Conservation (phyloP, 2,329 filamentous ascomycete genomes). For the Ambrosiella beaveri region DNA sequence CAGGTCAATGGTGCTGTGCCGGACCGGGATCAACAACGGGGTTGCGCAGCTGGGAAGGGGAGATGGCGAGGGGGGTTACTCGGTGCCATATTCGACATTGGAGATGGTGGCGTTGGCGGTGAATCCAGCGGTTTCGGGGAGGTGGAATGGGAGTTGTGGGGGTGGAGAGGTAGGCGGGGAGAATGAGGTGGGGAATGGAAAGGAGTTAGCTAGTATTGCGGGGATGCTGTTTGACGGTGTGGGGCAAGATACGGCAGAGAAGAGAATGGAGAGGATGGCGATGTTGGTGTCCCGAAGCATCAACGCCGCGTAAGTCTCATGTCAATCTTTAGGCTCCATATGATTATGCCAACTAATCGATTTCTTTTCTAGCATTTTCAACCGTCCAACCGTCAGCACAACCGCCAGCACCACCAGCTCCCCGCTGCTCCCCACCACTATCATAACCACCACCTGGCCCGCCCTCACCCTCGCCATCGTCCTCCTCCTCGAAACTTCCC, state of each 20-base stretch:
- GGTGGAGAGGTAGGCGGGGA: constrained; percentile 1
- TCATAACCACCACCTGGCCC: constrained; percentile 16
- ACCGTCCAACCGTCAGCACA: neutral
- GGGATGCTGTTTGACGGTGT: neutral
- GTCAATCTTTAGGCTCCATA: neutral
- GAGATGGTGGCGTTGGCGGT: constrained; percentile 12
- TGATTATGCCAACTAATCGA: neutral
- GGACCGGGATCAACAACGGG: constrained; percentile 1
- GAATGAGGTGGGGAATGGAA: neutral
- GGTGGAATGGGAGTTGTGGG: neutral
- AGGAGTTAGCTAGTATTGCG: neutral
- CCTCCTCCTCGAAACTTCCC: constrained; percentile 14
- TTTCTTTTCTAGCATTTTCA: neutral
- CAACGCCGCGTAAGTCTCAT: neutral
- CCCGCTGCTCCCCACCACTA: constrained; percentile 13
- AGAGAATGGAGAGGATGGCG: neutral
- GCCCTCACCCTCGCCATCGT: constrained; percentile 17
- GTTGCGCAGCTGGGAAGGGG: neutral
- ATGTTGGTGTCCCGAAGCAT: neutral
- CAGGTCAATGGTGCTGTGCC: constrained; percentile 7
- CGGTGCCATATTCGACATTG: constrained; percentile 5
- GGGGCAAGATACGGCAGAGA: neutral
- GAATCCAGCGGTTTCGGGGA: constrained; percentile 8
- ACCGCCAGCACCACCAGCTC: constrained; percentile 12
- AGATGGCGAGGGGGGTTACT: neutral